Base-by-base conservation (phyloP, 345 rosid species). In the Schrenkiella parvula region DNA sequence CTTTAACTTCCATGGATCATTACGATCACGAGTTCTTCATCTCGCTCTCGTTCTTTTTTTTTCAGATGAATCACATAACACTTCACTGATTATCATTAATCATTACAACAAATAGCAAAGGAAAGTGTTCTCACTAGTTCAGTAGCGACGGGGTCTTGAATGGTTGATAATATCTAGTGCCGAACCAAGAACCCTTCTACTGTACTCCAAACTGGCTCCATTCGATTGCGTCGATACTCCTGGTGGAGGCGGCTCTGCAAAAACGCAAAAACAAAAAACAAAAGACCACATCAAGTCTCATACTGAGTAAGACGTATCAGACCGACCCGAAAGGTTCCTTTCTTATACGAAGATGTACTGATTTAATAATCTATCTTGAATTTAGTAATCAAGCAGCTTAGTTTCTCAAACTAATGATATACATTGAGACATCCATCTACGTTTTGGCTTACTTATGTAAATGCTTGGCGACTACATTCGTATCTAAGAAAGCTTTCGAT, bases 161-260 rank as follows among this genome's bases (percentile, higher is more conserved):
- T 78, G 89, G 66, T 76, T 82, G 81, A 70, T 67, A 66, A 61
- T 75, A 73, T 93, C 93, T 81, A 80, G 47, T 41, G 85, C 22
- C 13, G 88, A 65, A 70, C 95, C 87, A n/a, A 78, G 79, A 79
- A 71, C 79, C 80, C 96, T 86, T 71, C 85, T 84, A 83, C 85
- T 83, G 75, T 79, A 81, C 61, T 84, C 89, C 75, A 84, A 83
- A 79, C 83, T 76, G 28, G 66, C 66, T 63, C 92, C 90, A 73
- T 86, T 85, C 56, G 54, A 57, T 66, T 82, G 67, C 44, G 58
- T 68, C 15, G 85, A 71, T 74, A 81, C 83, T 58, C 90, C 93
- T 47, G 90, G 81, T 15, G 91, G 84, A 51, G 80, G 75, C 0
- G 80, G 82, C 74, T 74, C 84, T 88, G 82, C 69, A 75, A 44